Evolutionary conservation across 2,329 filamentous ascomycete genomes (phyloP), one percentile per base, ranked within the genome.

Genomic region (Microcera coccophila): DNA sequence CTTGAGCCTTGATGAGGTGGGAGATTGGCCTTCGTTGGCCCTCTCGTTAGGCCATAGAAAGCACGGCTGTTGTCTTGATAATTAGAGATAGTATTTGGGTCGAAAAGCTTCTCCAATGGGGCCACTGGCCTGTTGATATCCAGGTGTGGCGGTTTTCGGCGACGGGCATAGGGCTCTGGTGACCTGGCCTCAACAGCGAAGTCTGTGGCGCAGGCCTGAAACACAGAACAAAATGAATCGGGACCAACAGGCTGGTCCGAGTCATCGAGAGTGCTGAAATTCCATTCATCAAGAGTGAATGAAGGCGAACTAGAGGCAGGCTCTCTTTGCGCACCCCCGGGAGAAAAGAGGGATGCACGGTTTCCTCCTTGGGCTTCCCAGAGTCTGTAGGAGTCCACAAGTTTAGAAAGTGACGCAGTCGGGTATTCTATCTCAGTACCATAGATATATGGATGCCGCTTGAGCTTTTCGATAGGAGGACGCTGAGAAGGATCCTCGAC

Each of bases 331-430:
- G 79, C 81, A 44, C 81, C 81, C 17, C 76, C 76, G 3, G 72
- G 64, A 5, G 73, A 73, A 49, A 85, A 85, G 1, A 85, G 68
- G 14, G 81, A 84, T 49, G 77, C 79, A 35, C 87, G 77, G 51
- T 79, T 80, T 20, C 86, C 86, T 18, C 87, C 87, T 53, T 80
- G 76, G 7, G 81, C 76, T 62, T 90, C 86, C 87, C 87, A 91
- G 15, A 82, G 60, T 58, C 82, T 84, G 66, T 85, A 91, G 11
- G 79, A 81, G 50, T 80, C 78, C 9, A 91, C 83, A 2, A 91
- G 71, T 45, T 80, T 72, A 3, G 79, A 69, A 3, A 91, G 73
- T 4, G 72, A 75, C 0, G 75, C 75, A 0, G 82, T 81, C 0
- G 87, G 86, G 55, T 86, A 83, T 34, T 69, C 69, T 11, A 76